Base-by-base conservation (phyloP, 1,139 yeast genomes). In the Debaryomyces udenii region DNA sequence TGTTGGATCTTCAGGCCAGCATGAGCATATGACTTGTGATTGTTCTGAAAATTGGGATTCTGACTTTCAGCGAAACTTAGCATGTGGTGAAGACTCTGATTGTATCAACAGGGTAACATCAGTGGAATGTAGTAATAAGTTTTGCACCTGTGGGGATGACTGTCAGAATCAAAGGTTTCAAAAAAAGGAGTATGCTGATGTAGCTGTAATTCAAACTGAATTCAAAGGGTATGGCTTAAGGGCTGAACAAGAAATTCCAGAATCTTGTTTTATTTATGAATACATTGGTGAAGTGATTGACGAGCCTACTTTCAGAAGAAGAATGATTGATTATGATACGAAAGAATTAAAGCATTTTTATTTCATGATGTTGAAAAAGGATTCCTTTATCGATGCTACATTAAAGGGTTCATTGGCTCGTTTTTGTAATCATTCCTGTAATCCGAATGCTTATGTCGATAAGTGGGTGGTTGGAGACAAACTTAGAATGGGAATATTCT, bases 401-500 rank as follows among this genome's bases (percentile, higher is more conserved):
- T 71, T 77, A 38, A 86, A 80, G 63, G 99, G 98, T 3, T 81
- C 91, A 16, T 65, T 91, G 43, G 96, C 96, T 0, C 72, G 99
- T 46, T 93, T 91, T 66, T 87, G 94, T 54, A 93, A 93, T 60
- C 99, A 93, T 63, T 88, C 96, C 14, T 93, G 99, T 63, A 81
- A 78, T 51, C 98, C 99, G 4, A 93, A 93, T 63, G 93, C 96
- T 14, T 89, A 80, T 56, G 96, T 93, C 32, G 97, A 91, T 62
- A 93, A 93, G 66, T 93, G 99, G 99, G 94, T 90, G 14, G 98
- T 93, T 11, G 93, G 91, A 15, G 88, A 86, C 49, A 86, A 87
- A 59, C 73, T 89, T 46, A 76, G 90, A 52, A 93, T 93, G 98
- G 99, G 99, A 28, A 87, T 93, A 17, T 93, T 93, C 61, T 88